These are phyloP conservation scores for Penicillium argentinense DNA, from an alignment of 495 filamentous ascomycete species.

Conservation along the genomic window DNA sequence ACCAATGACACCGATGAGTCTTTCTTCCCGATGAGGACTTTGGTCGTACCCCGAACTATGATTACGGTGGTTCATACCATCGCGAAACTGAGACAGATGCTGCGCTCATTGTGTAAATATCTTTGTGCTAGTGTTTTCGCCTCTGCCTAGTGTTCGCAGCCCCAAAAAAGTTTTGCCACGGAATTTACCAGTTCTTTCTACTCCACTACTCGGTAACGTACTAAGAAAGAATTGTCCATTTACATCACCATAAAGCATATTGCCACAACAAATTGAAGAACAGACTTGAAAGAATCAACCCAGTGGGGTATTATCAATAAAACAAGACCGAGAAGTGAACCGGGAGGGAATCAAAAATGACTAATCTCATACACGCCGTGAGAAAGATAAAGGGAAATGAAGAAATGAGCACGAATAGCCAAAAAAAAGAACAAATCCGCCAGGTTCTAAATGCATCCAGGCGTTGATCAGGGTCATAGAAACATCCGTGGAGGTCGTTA, in stretches of 20 bases:
- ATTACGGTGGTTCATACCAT: too few species aligned
- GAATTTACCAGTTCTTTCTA: too few species aligned
- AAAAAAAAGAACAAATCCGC: conserved; percentile 10
- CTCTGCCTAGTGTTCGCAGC: too few species aligned
- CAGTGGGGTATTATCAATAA: conserved; percentile 13
- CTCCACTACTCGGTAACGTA: too few species aligned
- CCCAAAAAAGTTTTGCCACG: too few species aligned
- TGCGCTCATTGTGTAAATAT: too few species aligned
- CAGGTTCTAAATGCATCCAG: conserved; percentile 36
- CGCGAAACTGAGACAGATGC: too few species aligned
- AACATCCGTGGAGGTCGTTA: conserved; percentile 25
- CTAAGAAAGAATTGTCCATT: conserved; percentile 5
- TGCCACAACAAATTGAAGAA: neutral
- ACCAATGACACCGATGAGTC: too few species aligned
- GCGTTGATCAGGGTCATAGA: conserved; percentile 27
- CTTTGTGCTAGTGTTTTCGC: too few species aligned
- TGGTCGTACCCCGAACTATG: too few species aligned
- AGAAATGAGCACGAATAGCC: conserved; percentile 16
- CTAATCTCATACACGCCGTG: conserved; percentile 13
- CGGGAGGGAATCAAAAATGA: conserved; percentile 13
- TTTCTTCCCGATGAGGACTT: too few species aligned
- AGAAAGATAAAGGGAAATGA: conserved; percentile 12
- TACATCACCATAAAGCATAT: conserved; percentile 6
- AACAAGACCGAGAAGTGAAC: conserved; percentile 13
- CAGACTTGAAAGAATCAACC: neutral